Evolutionary conservation across 1,139 yeast genomes (phyloP), one percentile per base, ranked within the genome.

Genomic region (Lodderomyces margitis): DNA sequence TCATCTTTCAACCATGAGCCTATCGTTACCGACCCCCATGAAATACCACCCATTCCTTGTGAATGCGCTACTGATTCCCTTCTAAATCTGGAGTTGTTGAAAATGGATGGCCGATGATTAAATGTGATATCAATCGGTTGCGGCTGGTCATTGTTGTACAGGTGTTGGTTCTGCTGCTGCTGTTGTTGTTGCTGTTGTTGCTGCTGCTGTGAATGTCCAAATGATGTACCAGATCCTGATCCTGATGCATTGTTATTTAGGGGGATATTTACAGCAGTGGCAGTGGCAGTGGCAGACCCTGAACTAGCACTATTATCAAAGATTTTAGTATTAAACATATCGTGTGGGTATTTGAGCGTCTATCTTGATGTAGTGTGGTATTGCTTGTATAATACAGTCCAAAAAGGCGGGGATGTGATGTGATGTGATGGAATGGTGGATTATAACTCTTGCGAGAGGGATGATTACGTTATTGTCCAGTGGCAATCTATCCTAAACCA

Each of bases 1-100:
- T 92, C 98, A 59, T 92, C 98, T 59, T 89, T 86, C 32, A 92
- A 71, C 98, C 98, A 92, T 17, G 94, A 83, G 9, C 98, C 97
- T 36, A 92, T 91, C 19, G 95, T 85, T 46, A 89, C 81, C 2
- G 95, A 89, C 20, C 98, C 98, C 96, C 97, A 92, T n/a, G 95
- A 84, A 30, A 92, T 87, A 40, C 98, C 98, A 34, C 98, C 98
- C 82, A 91, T 87, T 8, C 98, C 98, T 61, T 88, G 96, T 2
- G 96, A 85, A 62, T 91, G 98, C 19, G 97, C 97, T 46, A 92
- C 82, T 46, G 91, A 82, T 55, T 91, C 98, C 47, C 98, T 74
- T 54, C 96, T 78, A 47, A 81, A 73, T 40, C 66, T 46, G 4
- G 64, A 55, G 44, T 61, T 62, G 37, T 54, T 57, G 50, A 72